These are phyloP conservation scores for Fomitopsis pulvina DNA, from an alignment of 768 basidiomycete species.

Conservation along the genomic window DNA sequence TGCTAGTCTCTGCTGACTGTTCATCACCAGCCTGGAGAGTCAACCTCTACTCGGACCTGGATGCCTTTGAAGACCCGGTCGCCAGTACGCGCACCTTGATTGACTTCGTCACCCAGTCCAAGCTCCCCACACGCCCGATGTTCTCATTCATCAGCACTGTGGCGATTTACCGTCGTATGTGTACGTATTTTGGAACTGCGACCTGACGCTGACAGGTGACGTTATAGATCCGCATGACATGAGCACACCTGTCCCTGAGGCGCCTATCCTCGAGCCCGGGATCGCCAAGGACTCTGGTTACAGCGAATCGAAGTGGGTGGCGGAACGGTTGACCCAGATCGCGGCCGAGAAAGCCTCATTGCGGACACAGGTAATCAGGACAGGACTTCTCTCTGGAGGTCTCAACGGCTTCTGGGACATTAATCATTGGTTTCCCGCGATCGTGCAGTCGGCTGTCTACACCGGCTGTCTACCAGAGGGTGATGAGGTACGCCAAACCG, in stretches of 20 bases:
- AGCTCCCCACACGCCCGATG: neutral
- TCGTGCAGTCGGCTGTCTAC: constrained; percentile 21
- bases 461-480: constrained; percentile 3
- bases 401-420: constrained; percentile 36
- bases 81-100: too few species aligned
- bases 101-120: neutral
- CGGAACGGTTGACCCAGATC: constrained; percentile 29
- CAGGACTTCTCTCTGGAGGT: constrained; percentile 38
- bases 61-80: neutral
- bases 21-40: neutral
- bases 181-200: too few species aligned
- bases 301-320: too few species aligned
- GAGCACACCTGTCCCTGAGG: neutral
- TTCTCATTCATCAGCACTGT: neutral
- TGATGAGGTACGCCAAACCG: neutral
- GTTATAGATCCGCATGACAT: too few species aligned
- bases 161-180: neutral
- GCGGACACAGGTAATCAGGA: constrained; percentile 27
- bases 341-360: constrained; percentile 22
- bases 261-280: too few species aligned
- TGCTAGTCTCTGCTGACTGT: neutral
- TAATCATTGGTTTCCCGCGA: constrained; percentile 37
- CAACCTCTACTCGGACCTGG: neutral
- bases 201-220: neutral
- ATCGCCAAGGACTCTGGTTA: too few species aligned